Base-by-base conservation (phyloP, 2,329 filamentous ascomycete genomes). In the Paecilomyces niveus region DNA sequence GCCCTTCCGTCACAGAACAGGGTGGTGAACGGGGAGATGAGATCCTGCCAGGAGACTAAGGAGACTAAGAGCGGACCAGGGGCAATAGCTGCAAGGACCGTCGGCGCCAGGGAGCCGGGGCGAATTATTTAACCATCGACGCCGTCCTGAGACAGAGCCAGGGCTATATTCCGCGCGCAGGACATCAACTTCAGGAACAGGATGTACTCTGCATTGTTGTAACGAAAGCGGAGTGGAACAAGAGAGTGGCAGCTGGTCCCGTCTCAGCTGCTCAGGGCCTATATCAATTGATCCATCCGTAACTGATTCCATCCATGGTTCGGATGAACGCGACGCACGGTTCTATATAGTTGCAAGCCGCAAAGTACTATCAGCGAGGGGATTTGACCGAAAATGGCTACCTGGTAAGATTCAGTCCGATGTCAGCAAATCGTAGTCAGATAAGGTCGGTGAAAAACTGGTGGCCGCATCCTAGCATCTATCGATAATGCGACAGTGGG, bases 91-190 rank as follows among this genome's bases (percentile, higher is more conserved):
- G 54, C 54, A 55, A 55, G 54, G 54, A 55, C 35, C 50, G 21
- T 22, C 53, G 8, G 52, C 53, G 53, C 53, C 53, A 54, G 53
- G 53, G 53, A 54, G 26, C 18, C 15, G 29, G 32, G 15, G 35
- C 9, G 32, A 39, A 24, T 55, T 55, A 55, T 55, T 55, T 55
- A 55, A 35, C 54, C 53, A 54, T 54, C 39, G 39, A 45, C 39
- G 35, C 22, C 50, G 26, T 24, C 50, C 10, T 52, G 50, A 26
- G 50, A 52, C 50, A 52, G 22, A 13, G 8, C 26, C 49, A 5
- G 10, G 50, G 50, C 18, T 10, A n/a, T 52, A 13, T 52, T 52
- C 50, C 39, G 39, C 18, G 39, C 15, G 39, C 39, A 45, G 39
- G 39, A 45, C 18, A 3, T 45, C 18, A 18, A 45, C 39, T n/a